phyloP scores from a whole-genome alignment of 257 asterid species.

The Rehmannia glutinosa region DNA sequence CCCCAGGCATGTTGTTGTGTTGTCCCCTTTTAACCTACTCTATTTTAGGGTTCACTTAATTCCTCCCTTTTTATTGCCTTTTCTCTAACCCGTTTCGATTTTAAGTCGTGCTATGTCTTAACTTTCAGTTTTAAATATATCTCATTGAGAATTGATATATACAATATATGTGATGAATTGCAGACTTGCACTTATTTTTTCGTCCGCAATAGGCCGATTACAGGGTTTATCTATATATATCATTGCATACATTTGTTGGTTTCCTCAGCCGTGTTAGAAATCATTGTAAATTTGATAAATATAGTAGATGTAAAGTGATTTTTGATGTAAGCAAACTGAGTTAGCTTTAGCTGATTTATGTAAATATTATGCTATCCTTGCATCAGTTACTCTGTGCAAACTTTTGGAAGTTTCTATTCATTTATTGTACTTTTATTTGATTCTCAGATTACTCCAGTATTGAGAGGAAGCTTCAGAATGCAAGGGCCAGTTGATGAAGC shows the following conservation, averaged over 20 bases:
- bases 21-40: slow-evolving; percentile 4
- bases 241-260: slow-evolving; percentile 9
- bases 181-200: not conserved
- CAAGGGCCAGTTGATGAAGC: slow-evolving; percentile 51
- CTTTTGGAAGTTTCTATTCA: slow-evolving; percentile 1
- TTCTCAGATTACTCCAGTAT: slow-evolving; percentile 48
- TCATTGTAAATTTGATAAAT: not conserved
- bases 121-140: not conserved
- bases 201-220: not conserved
- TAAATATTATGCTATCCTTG: not conserved
- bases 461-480: slow-evolving; percentile 48
- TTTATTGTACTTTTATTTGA: slow-evolving; percentile 18
- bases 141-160: slow-evolving; percentile 1
- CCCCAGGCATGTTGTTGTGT: slow-evolving; percentile 45
- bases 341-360: slow-evolving; percentile 14
- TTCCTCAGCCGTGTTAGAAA: not conserved
- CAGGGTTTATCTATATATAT: not conserved
- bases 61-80: not conserved
- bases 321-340: not conserved
- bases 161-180: slow-evolving; percentile 4
- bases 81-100: too few relatives aligned
- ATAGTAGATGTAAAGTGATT: not conserved
- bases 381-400: slow-evolving; percentile 4
- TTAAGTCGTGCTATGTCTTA: not conserved
- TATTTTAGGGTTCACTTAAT: slow-evolving; percentile 42